phyloP scores from a whole-genome alignment of 2,329 filamentous ascomycete genomes.

The Plenodomus lindquistii region DNA sequence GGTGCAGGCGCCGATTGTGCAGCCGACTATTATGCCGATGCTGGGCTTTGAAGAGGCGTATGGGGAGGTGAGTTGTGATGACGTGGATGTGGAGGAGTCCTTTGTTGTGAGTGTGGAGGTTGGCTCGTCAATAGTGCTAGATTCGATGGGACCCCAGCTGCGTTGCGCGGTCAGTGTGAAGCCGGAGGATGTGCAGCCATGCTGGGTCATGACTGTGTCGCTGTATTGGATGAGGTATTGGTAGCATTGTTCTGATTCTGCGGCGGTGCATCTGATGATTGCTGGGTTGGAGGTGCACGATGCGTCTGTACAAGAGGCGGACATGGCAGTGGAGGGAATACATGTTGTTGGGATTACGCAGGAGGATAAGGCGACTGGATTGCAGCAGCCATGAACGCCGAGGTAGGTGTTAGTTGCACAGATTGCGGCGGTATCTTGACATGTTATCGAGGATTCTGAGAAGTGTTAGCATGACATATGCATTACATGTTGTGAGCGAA shows the following conservation, averaged over 20 bases:
- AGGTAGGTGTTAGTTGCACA: slow-evolving; percentile 41
- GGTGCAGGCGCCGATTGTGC: slow-evolving; percentile 35
- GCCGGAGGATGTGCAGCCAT: slow-evolving; percentile 29
- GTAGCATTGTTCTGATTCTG: slow-evolving; percentile 29
- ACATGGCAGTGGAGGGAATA: slow-evolving; percentile 28
- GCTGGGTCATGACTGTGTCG: slow-evolving; percentile 32
- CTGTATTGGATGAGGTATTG: slow-evolving; percentile 32
- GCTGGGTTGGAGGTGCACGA: slow-evolving; percentile 27
- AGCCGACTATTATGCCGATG: slow-evolving; percentile 39
- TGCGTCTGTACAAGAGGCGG: slow-evolving; percentile 29
- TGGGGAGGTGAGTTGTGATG: slow-evolving; percentile 1
- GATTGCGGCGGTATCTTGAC: slow-evolving; percentile 23
- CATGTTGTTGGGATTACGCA: slow-evolving; percentile 40
- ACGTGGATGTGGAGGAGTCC: background rate
- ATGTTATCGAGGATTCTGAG: slow-evolving; percentile 36
- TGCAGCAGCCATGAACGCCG: slow-evolving; percentile 41
- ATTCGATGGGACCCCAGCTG: slow-evolving; percentile 6
- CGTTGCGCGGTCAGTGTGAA: slow-evolving; percentile 25
- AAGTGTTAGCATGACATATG: slow-evolving; percentile 7
- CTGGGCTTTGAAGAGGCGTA: slow-evolving; percentile 12
- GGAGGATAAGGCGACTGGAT: slow-evolving; percentile 17
- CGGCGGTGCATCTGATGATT: slow-evolving; percentile 36
- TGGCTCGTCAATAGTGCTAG: background rate
- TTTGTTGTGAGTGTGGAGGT: background rate
- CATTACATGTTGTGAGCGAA: background rate